These are phyloP conservation scores for Xylaria bambusicola DNA, from an alignment of 495 filamentous ascomycete species.

Conservation along the genomic window DNA sequence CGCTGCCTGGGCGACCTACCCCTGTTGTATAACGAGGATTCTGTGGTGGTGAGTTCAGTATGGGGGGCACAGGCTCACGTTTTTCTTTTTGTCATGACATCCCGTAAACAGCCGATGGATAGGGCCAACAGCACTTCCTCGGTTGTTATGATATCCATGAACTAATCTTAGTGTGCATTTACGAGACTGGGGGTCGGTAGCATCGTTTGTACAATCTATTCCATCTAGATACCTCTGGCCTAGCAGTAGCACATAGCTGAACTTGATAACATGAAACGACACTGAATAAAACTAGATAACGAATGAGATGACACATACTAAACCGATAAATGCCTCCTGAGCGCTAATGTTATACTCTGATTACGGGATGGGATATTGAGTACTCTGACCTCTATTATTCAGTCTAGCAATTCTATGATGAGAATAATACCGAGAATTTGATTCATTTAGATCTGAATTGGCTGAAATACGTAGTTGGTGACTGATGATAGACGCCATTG, in stretches of 20 bases:
- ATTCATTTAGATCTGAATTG: no score
- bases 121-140: not conserved
- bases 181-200: not conserved
- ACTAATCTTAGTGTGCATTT: not conserved
- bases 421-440: no score
- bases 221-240: conserved; percentile 1
- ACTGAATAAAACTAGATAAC: not conserved
- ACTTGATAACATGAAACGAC: not conserved
- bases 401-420: no score
- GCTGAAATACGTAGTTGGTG: no score
- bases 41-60: conserved; percentile 2
- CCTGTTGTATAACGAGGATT: conserved; percentile 15
- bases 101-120: not conserved
- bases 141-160: conserved; percentile 7
- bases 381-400: no score
- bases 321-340: no score
- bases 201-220: conserved; percentile 8
- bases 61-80: not conserved
- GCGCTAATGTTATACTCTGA: no score
- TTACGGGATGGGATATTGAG: no score
- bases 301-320: not conserved
- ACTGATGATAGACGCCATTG: no score
- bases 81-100: conserved; percentile 7
- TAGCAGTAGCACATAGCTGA: not conserved
- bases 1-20: not conserved